Evolutionary conservation across 73 alveolate species (phyloP).

Genomic region (Stentor coeruleus): DNA sequence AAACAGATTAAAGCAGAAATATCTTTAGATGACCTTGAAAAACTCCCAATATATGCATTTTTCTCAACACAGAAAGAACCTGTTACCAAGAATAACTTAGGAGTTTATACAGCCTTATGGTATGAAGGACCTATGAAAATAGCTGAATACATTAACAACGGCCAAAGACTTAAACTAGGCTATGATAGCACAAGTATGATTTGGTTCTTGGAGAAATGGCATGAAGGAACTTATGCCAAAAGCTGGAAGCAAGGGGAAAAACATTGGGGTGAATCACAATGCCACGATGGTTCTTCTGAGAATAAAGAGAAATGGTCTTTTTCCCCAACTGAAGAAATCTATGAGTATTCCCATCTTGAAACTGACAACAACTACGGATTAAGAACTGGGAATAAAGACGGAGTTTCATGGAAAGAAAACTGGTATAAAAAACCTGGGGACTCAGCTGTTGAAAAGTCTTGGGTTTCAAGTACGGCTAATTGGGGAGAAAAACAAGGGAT

Average conservation of each 20-base stretch:
- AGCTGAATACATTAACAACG: neutral
- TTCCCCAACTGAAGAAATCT: constrained; percentile 1
- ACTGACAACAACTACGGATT: neutral
- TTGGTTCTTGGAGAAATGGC: neutral
- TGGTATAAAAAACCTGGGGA: neutral
- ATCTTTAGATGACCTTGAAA: no score
- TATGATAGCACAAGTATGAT: neutral
- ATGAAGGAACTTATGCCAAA: neutral
- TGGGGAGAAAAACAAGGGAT: constrained; percentile 28
- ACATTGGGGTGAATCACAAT: neutral
- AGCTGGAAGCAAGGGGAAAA: neutral
- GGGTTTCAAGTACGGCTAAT: neutral
- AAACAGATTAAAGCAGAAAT: no score
- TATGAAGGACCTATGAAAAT: neutral
- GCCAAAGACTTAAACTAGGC: constrained; percentile 1
- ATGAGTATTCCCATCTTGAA: neutral
- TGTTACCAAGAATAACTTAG: no score
- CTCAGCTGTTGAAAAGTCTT: constrained; percentile 13
- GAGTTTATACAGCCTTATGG: neutral
- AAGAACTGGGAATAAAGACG: neutral
- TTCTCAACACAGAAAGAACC: no score
- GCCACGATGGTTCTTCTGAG: neutral
- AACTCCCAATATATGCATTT: no score
- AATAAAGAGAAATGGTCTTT: constrained; percentile 6
- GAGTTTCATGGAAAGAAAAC: constrained; percentile 15